A percentile compares a stretch with the other conserved stretches of the same genome.
phyloP scores from a whole-genome alignment of 495 filamentous ascomycete genomes.

The Margaritispora aquatica region DNA sequence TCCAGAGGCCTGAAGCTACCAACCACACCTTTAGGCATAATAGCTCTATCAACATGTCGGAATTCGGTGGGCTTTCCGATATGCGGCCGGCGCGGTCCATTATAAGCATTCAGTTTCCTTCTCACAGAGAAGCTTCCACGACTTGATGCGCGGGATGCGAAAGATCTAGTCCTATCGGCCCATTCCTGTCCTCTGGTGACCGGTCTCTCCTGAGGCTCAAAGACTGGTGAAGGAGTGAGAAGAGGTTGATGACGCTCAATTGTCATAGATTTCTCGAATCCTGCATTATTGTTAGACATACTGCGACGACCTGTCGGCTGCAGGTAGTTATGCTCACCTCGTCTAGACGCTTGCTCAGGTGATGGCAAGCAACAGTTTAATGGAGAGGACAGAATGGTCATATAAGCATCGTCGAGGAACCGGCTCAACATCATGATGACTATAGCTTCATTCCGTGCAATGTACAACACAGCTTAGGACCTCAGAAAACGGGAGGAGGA shows the following conservation, averaged over 20 bases:
- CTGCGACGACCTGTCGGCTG: background rate
- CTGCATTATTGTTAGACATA: slow-evolving; percentile 16
- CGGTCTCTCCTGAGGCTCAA: slow-evolving; percentile 16
- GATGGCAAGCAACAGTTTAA: slow-evolving; percentile 17
- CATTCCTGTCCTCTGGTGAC: slow-evolving; percentile 24
- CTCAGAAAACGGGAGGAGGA: slow-evolving; percentile 13
- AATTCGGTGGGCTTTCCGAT: slow-evolving; percentile 52
- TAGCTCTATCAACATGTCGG: slow-evolving; percentile 36
- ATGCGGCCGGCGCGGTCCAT: slow-evolving; percentile 32
- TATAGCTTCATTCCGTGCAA: slow-evolving; percentile 20
- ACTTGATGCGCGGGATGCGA: slow-evolving; percentile 43
- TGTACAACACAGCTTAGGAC: slow-evolving; percentile 5
- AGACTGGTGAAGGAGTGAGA: slow-evolving; percentile 19
- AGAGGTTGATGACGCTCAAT: slow-evolving; percentile 25
- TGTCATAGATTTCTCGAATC: slow-evolving; percentile 21
- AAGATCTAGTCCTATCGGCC: slow-evolving; percentile 34
- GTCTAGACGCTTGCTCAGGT: slow-evolving; percentile 11
- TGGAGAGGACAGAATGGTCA: slow-evolving; percentile 16
- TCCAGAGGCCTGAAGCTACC: slow-evolving; percentile 62
- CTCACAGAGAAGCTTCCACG: slow-evolving; percentile 45
- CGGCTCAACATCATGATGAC: slow-evolving; percentile 24
- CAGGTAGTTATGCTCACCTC: slow-evolving; percentile 14
- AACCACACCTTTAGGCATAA: slow-evolving; percentile 24
- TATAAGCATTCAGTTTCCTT: slow-evolving; percentile 30
- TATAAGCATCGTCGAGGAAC: slow-evolving; percentile 23